Evolutionary conservation across 2,329 filamentous ascomycete species (phyloP).

Genomic region (Dactylellina drechsleri): DNA sequence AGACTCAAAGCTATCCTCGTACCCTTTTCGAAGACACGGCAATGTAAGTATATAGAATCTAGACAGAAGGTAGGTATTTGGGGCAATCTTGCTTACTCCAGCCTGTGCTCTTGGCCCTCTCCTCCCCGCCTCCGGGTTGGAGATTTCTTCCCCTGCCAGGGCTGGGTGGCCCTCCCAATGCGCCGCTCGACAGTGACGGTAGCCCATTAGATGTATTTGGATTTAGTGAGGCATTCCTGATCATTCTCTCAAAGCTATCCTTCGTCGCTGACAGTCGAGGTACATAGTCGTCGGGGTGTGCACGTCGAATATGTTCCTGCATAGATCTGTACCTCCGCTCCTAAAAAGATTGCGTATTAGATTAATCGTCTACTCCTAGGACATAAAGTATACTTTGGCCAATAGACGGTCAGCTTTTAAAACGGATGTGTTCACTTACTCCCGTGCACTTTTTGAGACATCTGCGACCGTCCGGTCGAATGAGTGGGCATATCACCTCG

Average conservation of each 20-base stretch:
- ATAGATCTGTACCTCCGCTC: constrained; percentile 80
- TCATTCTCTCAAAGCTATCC: constrained; percentile 93
- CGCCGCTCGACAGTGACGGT: constrained; percentile 24
- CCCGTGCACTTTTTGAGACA: constrained; percentile 98
- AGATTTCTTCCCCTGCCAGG: constrained; percentile 43
- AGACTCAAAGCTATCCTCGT: constrained; percentile 45
- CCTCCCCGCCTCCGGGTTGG: constrained; percentile 44
- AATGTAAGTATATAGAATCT: neutral
- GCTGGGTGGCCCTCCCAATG: constrained; percentile 39
- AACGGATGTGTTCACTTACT: constrained; percentile 72
- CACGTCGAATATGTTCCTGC: constrained; percentile 98
- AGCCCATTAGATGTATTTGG: constrained; percentile 8
- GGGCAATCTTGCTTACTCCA: constrained; percentile 41
- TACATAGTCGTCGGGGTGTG: constrained; percentile 96
- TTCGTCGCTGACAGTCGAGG: constrained; percentile 97
- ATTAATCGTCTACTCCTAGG: constrained; percentile 7
- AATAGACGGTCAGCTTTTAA: constrained; percentile 9
- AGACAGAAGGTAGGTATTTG: neutral
- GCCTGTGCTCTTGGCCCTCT: constrained; percentile 49
- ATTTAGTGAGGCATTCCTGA: constrained; percentile 62
- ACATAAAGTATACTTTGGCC: constrained; percentile 13
- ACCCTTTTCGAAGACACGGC: constrained; percentile 20
- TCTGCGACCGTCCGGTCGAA: constrained; percentile 94
- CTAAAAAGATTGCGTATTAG: constrained; percentile 25
- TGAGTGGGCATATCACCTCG: constrained; percentile 94